phyloP scores from a whole-genome alignment of 2,329 filamentous ascomycete genomes.

The Trichothecium roseum region DNA sequence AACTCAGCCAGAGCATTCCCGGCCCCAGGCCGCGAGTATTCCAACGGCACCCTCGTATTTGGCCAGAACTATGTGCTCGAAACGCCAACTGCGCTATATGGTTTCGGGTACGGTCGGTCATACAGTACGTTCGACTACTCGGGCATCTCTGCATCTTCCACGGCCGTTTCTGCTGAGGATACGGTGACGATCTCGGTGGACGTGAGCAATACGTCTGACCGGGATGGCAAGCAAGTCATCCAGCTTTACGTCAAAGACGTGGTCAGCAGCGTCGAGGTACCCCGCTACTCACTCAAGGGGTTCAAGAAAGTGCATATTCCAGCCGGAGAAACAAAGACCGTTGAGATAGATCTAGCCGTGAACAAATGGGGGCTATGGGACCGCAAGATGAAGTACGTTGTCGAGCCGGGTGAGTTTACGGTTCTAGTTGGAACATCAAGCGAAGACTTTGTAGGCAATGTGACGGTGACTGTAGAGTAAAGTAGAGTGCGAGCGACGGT shows the following conservation, averaged over 20 bases:
- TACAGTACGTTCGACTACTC: constrained; percentile 55
- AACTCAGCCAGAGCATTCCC: constrained; percentile 50
- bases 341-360: constrained; percentile 42
- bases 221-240: constrained; percentile 55
- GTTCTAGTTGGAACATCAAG: constrained; percentile 53
- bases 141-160: constrained; percentile 38
- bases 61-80: constrained; percentile 56
- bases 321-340: constrained; percentile 46
- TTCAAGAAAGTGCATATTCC: constrained; percentile 55
- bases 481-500: too few relatives aligned
- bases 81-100: constrained; percentile 48
- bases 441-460: constrained; percentile 42
- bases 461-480: constrained; percentile 40
- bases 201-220: constrained; percentile 47
- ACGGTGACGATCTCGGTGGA: constrained; percentile 48
- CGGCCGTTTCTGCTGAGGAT: constrained; percentile 34
- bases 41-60: constrained; percentile 52
- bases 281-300: constrained; percentile 54
- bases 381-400: constrained; percentile 59
- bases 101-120: constrained; percentile 56
- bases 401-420: constrained; percentile 60
- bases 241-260: constrained; percentile 58
- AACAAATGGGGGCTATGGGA: constrained; percentile 46
- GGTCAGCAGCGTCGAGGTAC: constrained; percentile 50
- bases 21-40: constrained; percentile 40